Conservation (phyloP, 306 rosid genomes). For the Rosa persica region DNA sequence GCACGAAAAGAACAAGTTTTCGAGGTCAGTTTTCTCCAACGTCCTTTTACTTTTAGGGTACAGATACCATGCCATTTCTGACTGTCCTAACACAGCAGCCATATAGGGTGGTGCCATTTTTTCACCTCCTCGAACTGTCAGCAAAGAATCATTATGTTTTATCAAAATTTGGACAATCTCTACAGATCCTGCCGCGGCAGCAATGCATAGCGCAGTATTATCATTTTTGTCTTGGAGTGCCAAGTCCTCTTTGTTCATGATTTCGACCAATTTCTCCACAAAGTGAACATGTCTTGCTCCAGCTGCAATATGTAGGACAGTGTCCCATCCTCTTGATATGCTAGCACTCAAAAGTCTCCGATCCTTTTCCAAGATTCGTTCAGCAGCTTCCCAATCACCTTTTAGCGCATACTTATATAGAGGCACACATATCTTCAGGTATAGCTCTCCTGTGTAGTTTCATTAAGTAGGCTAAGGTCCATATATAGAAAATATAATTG, state of each 20-base stretch:
- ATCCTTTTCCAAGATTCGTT: not conserved
- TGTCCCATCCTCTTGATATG: not conserved
- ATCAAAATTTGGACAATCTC: conserved; percentile 15
- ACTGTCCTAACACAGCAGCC: conserved; percentile 14
- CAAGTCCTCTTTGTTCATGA: not conserved
- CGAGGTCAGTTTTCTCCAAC: not conserved
- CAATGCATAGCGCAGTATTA: conserved; percentile 14
- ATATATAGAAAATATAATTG: not conserved
- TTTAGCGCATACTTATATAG: conserved; percentile 10
- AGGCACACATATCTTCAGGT: not conserved
- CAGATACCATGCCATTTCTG: conserved; percentile 7
- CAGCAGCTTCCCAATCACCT: conserved; percentile 16
- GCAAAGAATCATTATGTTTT: not conserved
- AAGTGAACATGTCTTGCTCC: conserved; percentile 8
- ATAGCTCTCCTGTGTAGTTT: not conserved
- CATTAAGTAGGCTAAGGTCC: not conserved
- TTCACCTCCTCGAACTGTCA: not conserved
- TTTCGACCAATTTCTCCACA: conserved; percentile 13
- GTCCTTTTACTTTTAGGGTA: not conserved
- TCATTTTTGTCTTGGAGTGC: not conserved
- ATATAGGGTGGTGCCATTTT: conserved; percentile 7
- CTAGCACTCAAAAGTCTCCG: not conserved
- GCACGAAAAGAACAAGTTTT: not conserved
- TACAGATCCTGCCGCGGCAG: conserved; percentile 17
- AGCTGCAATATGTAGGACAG: conserved; percentile 25